phyloP scores from a whole-genome alignment of 2,329 filamentous ascomycete species.

The Tolypocladium album region DNA sequence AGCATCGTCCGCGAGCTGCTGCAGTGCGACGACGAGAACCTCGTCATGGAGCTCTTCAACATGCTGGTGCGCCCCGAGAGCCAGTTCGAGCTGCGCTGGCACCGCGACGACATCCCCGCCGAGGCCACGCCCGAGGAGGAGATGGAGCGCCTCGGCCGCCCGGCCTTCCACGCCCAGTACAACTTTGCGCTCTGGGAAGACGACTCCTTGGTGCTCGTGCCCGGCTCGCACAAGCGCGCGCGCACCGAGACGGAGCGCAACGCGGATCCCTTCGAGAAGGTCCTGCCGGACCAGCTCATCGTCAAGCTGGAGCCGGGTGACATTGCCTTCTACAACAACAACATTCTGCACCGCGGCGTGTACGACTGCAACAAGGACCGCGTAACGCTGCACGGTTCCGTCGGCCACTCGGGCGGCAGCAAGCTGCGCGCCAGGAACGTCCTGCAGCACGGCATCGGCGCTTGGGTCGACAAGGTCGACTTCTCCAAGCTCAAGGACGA shows the following conservation, averaged over 20 bases:
- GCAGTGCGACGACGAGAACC: constrained; percentile 40
- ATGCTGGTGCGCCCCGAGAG: constrained; percentile 63
- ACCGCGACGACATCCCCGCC: constrained; percentile 72
- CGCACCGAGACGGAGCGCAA: constrained; percentile 58
- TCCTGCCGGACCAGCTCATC: constrained; percentile 51
- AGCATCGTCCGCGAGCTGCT: constrained; percentile 55
- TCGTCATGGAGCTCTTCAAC: constrained; percentile 86
- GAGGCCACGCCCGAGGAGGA: constrained; percentile 58
- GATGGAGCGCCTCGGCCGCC: constrained; percentile 42
- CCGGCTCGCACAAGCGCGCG: constrained; percentile 62
- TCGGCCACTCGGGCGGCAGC: constrained; percentile 49
- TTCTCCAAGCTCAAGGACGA: constrained; percentile 36
- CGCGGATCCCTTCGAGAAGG: constrained; percentile 53
- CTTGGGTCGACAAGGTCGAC: constrained; percentile 51
- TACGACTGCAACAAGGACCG: constrained; percentile 50
- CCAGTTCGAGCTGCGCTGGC: constrained; percentile 72
- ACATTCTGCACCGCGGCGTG: constrained; percentile 67
- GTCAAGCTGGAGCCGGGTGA: constrained; percentile 65
- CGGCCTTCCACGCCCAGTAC: constrained; percentile 73
- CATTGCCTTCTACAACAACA: constrained; percentile 82
- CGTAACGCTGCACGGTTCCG: constrained; percentile 63
- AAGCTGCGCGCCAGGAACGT: constrained; percentile 56
- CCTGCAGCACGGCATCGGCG: constrained; percentile 61
- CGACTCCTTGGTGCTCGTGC: constrained; percentile 62
- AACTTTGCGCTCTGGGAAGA: constrained; percentile 76